Evolutionary conservation across 1,284 basidiomycete species (phyloP).

Genomic region (Lentinula novae-zelandiae): DNA sequence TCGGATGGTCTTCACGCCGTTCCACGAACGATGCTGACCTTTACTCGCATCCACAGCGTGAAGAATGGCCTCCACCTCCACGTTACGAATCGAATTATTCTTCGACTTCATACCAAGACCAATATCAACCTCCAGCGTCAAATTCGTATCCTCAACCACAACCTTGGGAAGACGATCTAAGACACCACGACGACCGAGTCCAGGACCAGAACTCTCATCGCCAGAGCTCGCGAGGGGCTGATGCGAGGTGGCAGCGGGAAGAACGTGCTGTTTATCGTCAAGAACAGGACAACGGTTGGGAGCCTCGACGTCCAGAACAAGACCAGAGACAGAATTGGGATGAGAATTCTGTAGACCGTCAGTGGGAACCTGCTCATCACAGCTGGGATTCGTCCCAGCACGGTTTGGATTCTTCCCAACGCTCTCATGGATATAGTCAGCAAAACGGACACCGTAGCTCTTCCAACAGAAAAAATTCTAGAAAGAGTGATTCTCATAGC

Average conservation of each 20-base stretch:
- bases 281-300: conserved; percentile 42
- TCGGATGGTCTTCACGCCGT: conserved; percentile 37
- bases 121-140: conserved; percentile 30
- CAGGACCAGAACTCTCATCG: conserved; percentile 8
- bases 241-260: conserved; percentile 31
- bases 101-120: conserved; percentile 25
- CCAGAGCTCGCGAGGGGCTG: conserved; percentile 19
- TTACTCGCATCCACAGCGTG: conserved; percentile 32
- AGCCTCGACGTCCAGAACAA: conserved; percentile 27
- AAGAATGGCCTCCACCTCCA: conserved; percentile 44
- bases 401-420: conserved; percentile 13
- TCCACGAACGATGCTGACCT: conserved; percentile 29
- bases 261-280: conserved; percentile 22
- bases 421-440: conserved; percentile 15
- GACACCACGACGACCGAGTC: conserved; percentile 25
- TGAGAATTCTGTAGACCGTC: conserved; percentile 37
- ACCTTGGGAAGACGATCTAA: conserved; percentile 41
- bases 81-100: conserved; percentile 32
- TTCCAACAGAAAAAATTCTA: conserved; percentile 27
- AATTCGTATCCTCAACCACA: conserved; percentile 37
- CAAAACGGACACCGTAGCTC: conserved; percentile 36
- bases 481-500: conserved; percentile 32
- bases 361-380: conserved; percentile 60
- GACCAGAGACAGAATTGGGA: conserved; percentile 30
- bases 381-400: conserved; percentile 28